phyloP scores from a whole-genome alignment of 192 early-diverging fungal species.

The Funneliformis geosporum region DNA sequence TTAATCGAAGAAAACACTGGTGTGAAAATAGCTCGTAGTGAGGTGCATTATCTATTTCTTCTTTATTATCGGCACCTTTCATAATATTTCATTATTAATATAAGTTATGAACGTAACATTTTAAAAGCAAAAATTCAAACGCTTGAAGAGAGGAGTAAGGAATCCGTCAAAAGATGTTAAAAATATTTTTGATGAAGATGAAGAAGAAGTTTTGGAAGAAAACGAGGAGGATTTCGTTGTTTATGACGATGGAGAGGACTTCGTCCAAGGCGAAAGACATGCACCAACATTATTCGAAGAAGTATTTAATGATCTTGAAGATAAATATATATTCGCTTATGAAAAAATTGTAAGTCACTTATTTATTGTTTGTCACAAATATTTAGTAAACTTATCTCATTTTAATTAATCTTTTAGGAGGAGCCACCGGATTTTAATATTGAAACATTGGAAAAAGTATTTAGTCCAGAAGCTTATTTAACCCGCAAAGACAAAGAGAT shows the following conservation, averaged over 20 bases:
- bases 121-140: conserved; percentile 56
- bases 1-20: conserved; percentile 87
- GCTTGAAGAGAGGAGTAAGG: conserved; percentile 64
- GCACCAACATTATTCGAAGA: background rate
- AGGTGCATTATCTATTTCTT: conserved; percentile 34
- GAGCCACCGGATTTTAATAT: background rate
- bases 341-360: background rate
- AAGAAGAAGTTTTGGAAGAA: conserved; percentile 7
- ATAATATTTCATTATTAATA: background rate
- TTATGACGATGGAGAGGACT: conserved; percentile 37
- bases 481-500: conserved; percentile 92
- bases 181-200: conserved; percentile 24
- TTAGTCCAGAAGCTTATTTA: conserved; percentile 9
- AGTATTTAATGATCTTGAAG: conserved; percentile 7
- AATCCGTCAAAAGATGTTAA: background rate
- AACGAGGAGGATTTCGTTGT: conserved; percentile 17
- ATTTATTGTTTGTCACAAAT: background rate
- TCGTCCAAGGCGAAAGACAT: conserved; percentile 27
- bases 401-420: background rate
- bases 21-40: conserved; percentile 53
- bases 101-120: background rate
- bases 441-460: background rate
- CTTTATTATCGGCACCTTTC: background rate
- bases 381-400: background rate
- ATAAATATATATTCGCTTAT: background rate